Percentiles rank a stretch among this genome's conserved stretches.
Evolutionary conservation across 768 basidiomycete genomes (phyloP).

Genomic region (Panellus pusillus): DNA sequence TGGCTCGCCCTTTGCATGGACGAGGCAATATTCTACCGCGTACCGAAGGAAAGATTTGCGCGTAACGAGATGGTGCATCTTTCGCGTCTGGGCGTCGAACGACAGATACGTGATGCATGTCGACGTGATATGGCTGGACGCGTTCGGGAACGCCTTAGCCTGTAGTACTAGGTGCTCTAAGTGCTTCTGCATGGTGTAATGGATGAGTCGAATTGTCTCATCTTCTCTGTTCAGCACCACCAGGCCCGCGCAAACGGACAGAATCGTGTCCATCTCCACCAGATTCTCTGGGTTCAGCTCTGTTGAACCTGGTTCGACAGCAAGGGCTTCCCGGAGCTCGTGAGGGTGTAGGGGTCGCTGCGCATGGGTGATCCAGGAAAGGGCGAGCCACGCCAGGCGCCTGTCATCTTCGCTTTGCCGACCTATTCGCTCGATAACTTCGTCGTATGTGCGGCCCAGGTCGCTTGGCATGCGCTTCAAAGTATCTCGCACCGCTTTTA

Average conservation of each 20-base stretch:
- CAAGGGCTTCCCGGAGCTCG: conserved; percentile 2
- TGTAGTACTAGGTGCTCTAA: neutral
- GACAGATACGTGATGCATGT: conserved; percentile 1
- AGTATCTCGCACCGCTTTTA: neutral
- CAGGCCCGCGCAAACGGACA: conserved; percentile 2
- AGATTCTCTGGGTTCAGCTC: neutral
- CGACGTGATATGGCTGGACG: neutral
- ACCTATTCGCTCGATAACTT: neutral
- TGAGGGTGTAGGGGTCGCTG: neutral
- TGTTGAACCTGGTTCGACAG: neutral
- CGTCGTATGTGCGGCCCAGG: neutral
- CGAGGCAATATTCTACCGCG: neutral
- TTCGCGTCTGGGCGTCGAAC: neutral
- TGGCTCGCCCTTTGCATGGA: neutral
- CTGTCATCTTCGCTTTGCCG: neutral
- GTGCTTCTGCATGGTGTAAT: conserved; percentile 1
- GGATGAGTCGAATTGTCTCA: conserved; percentile 1
- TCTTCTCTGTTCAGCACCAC: neutral
- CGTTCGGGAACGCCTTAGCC: neutral
- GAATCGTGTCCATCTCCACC: neutral
- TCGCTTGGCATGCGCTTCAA: neutral
- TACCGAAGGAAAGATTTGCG: neutral
- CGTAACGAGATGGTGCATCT: neutral
- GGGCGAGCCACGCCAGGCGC: conserved; percentile 1
- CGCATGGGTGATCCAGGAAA: conserved; percentile 2